Evolutionary conservation across 306 rosid species (phyloP).

Genomic region (Pachyrhizus erosus): DNA sequence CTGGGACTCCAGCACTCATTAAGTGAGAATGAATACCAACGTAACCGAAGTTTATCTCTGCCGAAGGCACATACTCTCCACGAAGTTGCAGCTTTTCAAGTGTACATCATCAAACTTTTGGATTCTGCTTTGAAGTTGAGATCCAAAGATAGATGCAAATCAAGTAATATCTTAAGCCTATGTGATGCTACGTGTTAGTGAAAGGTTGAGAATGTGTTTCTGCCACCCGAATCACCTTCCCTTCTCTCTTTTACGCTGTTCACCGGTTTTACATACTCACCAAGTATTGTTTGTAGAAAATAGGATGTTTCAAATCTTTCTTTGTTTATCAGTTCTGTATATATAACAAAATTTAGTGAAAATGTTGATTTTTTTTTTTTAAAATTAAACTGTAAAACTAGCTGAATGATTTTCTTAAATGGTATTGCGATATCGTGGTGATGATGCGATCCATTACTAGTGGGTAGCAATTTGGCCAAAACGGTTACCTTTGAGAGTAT

Average conservation of each 20-base stretch:
- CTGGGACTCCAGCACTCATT: constrained; percentile 55
- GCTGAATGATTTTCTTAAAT: neutral
- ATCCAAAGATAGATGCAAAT: constrained; percentile 18
- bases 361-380: constrained; percentile 14
- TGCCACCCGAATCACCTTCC: neutral
- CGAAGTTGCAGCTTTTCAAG: constrained; percentile 33
- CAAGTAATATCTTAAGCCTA: constrained; percentile 13
- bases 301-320: constrained; percentile 23
- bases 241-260: no score
- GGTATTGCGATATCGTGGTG: neutral
- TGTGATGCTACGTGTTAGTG: neutral
- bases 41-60: neutral
- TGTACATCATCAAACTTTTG: constrained; percentile 13
- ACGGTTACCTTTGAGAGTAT: no score
- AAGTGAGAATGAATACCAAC: constrained; percentile 15
- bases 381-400: neutral
- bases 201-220: constrained; percentile 30
- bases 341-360: constrained; percentile 28
- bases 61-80: neutral
- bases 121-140: constrained; percentile 26
- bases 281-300: constrained; percentile 23
- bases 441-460: neutral
- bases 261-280: neutral
- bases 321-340: constrained; percentile 21
- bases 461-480: no score